Percentiles rank a stretch among this genome's conserved stretches.
phyloP scores from a whole-genome alignment of 106 monocot species.

The Gastrodia elata region DNA sequence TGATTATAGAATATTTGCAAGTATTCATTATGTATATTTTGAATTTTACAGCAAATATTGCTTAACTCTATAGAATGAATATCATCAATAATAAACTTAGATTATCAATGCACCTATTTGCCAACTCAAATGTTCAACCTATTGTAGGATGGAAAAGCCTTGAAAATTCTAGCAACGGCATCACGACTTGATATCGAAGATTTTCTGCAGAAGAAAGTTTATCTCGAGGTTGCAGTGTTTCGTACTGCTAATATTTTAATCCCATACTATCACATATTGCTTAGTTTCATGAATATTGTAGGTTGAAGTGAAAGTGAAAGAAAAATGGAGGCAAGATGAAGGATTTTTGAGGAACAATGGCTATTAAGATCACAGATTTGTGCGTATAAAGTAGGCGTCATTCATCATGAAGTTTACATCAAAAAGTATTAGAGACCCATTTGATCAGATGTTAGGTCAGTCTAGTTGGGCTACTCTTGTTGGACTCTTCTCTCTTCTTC shows the following conservation, averaged over 20 bases:
- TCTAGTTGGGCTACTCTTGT: too few relatives aligned
- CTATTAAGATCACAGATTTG: conserved; percentile 72
- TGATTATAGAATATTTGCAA: too few relatives aligned
- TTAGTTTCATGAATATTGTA: conserved; percentile 12
- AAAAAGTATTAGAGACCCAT: too few relatives aligned
- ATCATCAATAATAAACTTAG: too few relatives aligned
- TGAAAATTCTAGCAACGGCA: conserved; percentile 90
- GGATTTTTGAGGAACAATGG: conserved; percentile 70
- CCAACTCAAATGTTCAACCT: neutral
- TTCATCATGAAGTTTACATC: neutral
- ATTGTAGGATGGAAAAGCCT: conserved; percentile 77
- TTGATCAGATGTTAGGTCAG: too few relatives aligned
- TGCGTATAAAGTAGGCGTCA: conserved; percentile 21
- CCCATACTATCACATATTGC: neutral
- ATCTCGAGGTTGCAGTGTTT: conserved; percentile 51
- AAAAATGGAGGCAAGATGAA: conserved; percentile 89
- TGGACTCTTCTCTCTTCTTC: too few relatives aligned
- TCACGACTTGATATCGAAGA: conserved; percentile 93
- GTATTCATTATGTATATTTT: too few relatives aligned
- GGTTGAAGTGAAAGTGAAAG: conserved; percentile 91
- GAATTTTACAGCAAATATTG: too few relatives aligned
- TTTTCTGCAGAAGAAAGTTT: conserved; percentile 92
- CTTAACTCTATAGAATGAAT: too few relatives aligned
- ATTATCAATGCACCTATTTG: too few relatives aligned
- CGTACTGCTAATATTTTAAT: neutral